These are phyloP conservation scores for Austroboletus eburneus DNA, from an alignment of 768 basidiomycete species.

Conservation along the genomic window DNA sequence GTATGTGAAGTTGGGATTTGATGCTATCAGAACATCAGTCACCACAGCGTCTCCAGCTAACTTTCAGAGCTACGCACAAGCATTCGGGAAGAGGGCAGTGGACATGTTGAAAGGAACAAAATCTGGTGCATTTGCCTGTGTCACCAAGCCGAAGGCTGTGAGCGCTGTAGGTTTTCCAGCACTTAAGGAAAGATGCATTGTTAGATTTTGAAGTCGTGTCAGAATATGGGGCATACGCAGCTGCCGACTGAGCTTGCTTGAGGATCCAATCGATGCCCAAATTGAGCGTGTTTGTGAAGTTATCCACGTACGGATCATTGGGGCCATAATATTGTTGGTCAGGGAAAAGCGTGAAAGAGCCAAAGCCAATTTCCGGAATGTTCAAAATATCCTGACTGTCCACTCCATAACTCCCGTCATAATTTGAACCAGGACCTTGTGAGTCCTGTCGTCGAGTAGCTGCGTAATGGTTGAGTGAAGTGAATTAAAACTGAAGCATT, in stretches of 20 bases:
- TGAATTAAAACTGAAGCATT: not conserved
- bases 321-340: conserved; percentile 57
- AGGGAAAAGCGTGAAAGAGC: conserved; percentile 63
- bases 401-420: conserved; percentile 62
- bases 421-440: conserved; percentile 43
- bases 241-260: conserved; percentile 41
- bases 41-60: not conserved
- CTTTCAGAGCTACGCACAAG: conserved; percentile 17
- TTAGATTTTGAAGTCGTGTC: conserved; percentile 4
- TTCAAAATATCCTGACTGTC: conserved; percentile 62
- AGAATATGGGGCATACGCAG: conserved; percentile 35
- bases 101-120: conserved; percentile 64
- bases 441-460: conserved; percentile 47
- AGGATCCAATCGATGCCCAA: conserved; percentile 54
- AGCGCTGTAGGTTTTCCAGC: conserved; percentile 52
- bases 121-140: conserved; percentile 44
- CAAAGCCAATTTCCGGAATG: conserved; percentile 54
- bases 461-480: conserved; percentile 18
- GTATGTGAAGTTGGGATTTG: conserved; percentile 31
- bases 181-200: conserved; percentile 26
- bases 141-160: conserved; percentile 61
- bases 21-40: conserved; percentile 11
- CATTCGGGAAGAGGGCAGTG: conserved; percentile 37
- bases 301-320: conserved; percentile 44
- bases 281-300: conserved; percentile 51